phyloP scores from a whole-genome alignment of 1,284 basidiomycete genomes.

The Pterulicium gracile region DNA sequence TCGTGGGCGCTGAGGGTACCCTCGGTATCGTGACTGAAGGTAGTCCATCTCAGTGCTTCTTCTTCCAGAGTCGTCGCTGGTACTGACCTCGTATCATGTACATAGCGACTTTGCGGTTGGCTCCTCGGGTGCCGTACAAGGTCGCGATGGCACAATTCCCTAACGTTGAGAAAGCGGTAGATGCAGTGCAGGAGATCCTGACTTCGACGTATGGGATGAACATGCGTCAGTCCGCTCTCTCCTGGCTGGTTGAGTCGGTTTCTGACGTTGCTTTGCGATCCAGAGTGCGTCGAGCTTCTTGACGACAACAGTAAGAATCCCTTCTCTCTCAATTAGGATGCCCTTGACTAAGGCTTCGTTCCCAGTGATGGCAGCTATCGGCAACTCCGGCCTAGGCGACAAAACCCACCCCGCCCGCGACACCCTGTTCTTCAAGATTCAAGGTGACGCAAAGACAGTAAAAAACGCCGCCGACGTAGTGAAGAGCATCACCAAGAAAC shows the following conservation, averaged over 20 bases:
- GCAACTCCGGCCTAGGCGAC: slow-evolving; percentile 46
- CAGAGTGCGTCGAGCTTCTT: slow-evolving; percentile 76
- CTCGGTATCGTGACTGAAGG: slow-evolving; percentile 74
- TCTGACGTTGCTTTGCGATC: too few species aligned
- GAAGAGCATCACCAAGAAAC: slow-evolving; percentile 49
- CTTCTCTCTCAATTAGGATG: neutral
- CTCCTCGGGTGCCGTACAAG: slow-evolving; percentile 65
- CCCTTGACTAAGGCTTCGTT: slow-evolving; percentile 1
- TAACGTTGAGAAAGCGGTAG: slow-evolving; percentile 51
- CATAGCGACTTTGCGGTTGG: slow-evolving; percentile 67
- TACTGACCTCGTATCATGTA: slow-evolving; percentile 4
- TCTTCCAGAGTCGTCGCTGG: slow-evolving; percentile 4
- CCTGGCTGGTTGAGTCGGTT: neutral
- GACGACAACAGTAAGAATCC: slow-evolving; percentile 50
- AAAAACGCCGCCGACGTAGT: slow-evolving; percentile 51
- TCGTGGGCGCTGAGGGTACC: slow-evolving; percentile 77
- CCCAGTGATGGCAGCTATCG: slow-evolving; percentile 71
- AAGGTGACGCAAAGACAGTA: slow-evolving; percentile 58
- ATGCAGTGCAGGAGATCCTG: slow-evolving; percentile 71
- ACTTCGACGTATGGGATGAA: slow-evolving; percentile 51
- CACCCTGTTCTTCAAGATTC: slow-evolving; percentile 86
- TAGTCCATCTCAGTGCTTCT: slow-evolving; percentile 13
- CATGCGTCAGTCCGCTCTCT: slow-evolving; percentile 33
- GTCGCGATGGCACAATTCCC: slow-evolving; percentile 67
- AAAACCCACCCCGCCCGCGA: slow-evolving; percentile 62